phyloP scores from a whole-genome alignment of 305 asterid genomes.

The Plantago coronopus region DNA sequence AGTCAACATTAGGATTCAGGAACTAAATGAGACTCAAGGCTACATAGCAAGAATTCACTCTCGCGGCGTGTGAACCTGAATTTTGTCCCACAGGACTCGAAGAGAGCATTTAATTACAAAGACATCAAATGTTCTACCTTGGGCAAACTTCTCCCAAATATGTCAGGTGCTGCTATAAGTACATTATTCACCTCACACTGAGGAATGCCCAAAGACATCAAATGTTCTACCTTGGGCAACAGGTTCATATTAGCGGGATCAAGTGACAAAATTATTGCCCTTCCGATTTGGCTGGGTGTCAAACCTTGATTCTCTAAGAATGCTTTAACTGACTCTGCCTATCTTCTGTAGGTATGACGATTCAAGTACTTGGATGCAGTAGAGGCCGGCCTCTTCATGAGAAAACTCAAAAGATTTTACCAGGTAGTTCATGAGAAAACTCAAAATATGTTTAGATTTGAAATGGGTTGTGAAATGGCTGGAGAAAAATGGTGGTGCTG shows the following conservation, averaged over 20 bases:
- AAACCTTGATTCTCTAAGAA: constrained; percentile 30
- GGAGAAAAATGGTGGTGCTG: no score
- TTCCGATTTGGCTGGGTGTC: constrained; percentile 24
- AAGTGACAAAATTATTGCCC: background rate
- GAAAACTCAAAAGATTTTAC: constrained; percentile 27
- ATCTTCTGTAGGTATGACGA: constrained; percentile 16
- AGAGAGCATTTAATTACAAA: constrained; percentile 21
- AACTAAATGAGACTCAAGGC: constrained; percentile 1
- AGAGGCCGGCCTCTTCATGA: constrained; percentile 29
- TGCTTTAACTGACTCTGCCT: constrained; percentile 26
- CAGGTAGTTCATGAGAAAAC: constrained; percentile 11
- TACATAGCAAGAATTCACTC: constrained; percentile 7
- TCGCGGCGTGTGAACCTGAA: background rate
- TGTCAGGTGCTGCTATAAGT: constrained; percentile 11
- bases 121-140: no score
- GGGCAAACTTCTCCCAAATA: constrained; percentile 27
- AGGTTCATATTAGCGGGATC: constrained; percentile 28
- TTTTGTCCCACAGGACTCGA: constrained; percentile 19
- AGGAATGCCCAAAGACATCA: constrained; percentile 30
- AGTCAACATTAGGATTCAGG: constrained; percentile 27
- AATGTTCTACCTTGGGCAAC: constrained; percentile 37
- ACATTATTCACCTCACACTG: constrained; percentile 12
- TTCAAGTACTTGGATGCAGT: constrained; percentile 20
- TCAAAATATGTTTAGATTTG: background rate
- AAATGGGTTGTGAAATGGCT: constrained; percentile 1